A percentile compares a stretch with the other conserved stretches of the same genome.
phyloP scores from a whole-genome alignment of 805 yeast genomes.

The Lachancea quebecensis region DNA sequence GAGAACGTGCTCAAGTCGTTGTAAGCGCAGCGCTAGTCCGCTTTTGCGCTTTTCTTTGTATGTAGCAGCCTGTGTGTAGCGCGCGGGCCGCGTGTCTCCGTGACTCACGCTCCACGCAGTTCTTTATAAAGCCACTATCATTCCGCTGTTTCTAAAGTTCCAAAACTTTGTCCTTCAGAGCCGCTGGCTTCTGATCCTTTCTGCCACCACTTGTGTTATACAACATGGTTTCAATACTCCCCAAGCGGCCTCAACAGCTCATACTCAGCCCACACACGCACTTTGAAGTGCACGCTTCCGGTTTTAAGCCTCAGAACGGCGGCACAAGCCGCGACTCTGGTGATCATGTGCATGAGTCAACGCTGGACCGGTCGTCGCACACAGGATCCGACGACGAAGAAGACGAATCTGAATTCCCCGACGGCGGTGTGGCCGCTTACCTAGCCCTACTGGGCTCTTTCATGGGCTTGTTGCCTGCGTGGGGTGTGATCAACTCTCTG shows the following conservation, averaged over 20 bases:
- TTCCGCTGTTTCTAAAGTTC: no score
- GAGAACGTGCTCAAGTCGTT: slow-evolving; percentile 32
- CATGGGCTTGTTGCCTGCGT: slow-evolving; percentile 49
- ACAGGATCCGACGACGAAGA: slow-evolving; percentile 8
- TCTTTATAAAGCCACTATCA: no score
- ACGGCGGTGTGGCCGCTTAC: slow-evolving; percentile 57
- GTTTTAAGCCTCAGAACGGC: not conserved
- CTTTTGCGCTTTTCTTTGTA: not conserved
- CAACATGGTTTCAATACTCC: no score
- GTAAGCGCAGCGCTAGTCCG: not conserved
- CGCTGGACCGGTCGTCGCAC: not conserved
- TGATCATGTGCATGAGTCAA: not conserved
- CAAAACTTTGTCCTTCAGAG: no score
- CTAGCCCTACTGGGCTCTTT: slow-evolving; percentile 54
- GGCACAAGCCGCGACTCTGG: not conserved
- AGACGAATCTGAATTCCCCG: slow-evolving; percentile 33
- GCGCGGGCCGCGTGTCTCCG: no score
- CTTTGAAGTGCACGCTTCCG: not conserved
- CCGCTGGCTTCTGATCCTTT: no score
- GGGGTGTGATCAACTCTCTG: slow-evolving; percentile 54
- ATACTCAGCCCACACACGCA: not conserved
- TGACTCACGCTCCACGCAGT: no score
- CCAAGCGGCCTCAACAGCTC: not conserved
- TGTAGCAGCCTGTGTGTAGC: no score
- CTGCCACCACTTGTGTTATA: no score